Conservation (phyloP, 116 monocot species). For the Iris pallida region DNA sequence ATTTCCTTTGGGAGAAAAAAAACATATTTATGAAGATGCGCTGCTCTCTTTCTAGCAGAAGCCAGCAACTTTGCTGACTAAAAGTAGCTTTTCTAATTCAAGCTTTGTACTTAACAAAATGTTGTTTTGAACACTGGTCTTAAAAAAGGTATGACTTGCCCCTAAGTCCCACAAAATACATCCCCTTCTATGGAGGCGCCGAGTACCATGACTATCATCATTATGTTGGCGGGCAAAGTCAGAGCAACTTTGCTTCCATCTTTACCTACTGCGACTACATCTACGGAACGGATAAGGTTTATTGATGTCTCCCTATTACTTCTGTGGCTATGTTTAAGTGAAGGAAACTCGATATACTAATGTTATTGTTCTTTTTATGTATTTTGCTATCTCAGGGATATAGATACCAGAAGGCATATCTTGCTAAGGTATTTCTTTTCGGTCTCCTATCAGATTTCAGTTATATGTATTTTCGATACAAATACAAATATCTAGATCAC, state of each 20-base stretch:
- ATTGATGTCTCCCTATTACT: neutral
- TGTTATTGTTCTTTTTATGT: neutral
- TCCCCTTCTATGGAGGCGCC: slow-evolving; percentile 78
- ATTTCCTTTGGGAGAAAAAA: no score
- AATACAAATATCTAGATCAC: neutral
- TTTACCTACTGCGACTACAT: slow-evolving; percentile 79
- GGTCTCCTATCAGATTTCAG: neutral
- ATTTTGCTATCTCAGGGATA: slow-evolving; percentile 50
- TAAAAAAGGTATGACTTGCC: slow-evolving; percentile 66
- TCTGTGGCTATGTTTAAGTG: neutral
- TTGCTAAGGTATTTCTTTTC: slow-evolving; percentile 35
- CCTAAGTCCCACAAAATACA: slow-evolving; percentile 44
- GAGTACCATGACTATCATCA: slow-evolving; percentile 86
- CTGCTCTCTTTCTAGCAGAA: no score
- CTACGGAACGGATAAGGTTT: slow-evolving; percentile 73
- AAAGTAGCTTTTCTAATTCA: no score
- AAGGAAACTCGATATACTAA: neutral
- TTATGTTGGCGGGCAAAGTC: slow-evolving; percentile 73
- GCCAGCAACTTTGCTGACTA: no score
- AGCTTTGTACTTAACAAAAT: no score
- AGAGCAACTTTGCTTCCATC: slow-evolving; percentile 79
- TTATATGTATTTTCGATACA: neutral
- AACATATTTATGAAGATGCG: no score
- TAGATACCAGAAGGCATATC: slow-evolving; percentile 51
- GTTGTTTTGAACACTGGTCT: neutral